phyloP scores from a whole-genome alignment of 2,329 filamentous ascomycete genomes.

The Albophoma yamanashiensis region DNA sequence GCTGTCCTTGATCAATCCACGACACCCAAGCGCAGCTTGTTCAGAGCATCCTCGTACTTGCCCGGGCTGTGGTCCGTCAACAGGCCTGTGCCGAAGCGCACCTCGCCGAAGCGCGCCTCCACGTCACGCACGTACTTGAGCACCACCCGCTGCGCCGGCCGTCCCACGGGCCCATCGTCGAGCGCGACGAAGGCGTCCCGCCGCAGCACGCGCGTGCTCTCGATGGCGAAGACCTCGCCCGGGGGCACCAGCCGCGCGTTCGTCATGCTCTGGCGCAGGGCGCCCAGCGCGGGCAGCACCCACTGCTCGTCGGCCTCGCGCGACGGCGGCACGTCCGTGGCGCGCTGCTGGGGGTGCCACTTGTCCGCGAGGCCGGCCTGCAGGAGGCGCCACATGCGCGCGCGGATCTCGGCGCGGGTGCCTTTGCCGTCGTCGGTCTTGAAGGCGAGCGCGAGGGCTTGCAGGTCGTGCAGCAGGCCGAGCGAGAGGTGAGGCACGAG shows the following conservation, averaged over 20 bases:
- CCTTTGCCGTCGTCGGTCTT: constrained; percentile 52
- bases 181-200: constrained; percentile 49
- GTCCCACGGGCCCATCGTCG: constrained; percentile 41
- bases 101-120: constrained; percentile 57
- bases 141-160: constrained; percentile 57
- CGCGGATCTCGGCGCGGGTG: constrained; percentile 55
- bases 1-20: constrained; percentile 12
- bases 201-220: constrained; percentile 56
- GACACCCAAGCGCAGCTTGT: constrained; percentile 43
- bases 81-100: constrained; percentile 64
- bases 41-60: constrained; percentile 60
- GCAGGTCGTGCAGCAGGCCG: constrained; percentile 64
- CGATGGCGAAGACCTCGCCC: constrained; percentile 65
- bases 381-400: constrained; percentile 55
- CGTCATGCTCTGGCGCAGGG: constrained; percentile 56
- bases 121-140: constrained; percentile 63
- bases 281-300: constrained; percentile 57
- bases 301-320: constrained; percentile 53
- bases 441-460: constrained; percentile 60
- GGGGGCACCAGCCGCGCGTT: constrained; percentile 62
- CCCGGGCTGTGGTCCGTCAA: constrained; percentile 66
- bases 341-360: constrained; percentile 25
- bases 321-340: constrained; percentile 15
- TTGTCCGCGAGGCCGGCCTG: constrained; percentile 50
- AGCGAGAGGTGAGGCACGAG: constrained; percentile 65